Base-by-base conservation (phyloP, 2,329 filamentous ascomycete genomes). In the Nigrospora sphaerica region DNA sequence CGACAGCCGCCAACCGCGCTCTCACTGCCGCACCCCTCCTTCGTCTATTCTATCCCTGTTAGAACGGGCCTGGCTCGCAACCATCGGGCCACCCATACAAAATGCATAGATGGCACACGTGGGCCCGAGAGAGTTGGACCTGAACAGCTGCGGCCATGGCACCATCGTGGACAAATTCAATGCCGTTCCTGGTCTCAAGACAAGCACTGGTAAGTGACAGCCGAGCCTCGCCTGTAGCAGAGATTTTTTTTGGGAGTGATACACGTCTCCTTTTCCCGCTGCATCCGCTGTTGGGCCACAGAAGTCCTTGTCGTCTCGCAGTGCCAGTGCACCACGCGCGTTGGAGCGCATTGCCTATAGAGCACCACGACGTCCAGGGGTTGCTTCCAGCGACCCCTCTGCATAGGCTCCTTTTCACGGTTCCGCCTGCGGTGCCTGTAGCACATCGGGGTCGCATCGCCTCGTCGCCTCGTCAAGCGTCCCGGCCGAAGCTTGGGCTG, bases 101-200 rank as follows among this genome's bases (percentile, higher is more conserved):
- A 56, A 61, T 59, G 58, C 56, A 50, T 51, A 54, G 49, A 62
- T 62, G 60, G 59, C 59, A 53, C 61, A 62, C 59, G 60, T 62
- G 60, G 59, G 49, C 17, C 49, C 57, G 48, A 57, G 60, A 53
- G 61, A 63, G 50, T 49, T 63, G 51, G 59, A 63, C 45, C 52
- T 63, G 42, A 63, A 55, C 52, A 57, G 56, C 54, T 63, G 58
- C 45, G 55, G 57, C 46, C 58, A 61, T 51, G 55, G 67, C 52
- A 72, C 73, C 42, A 69, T 80, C 52, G 71, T 72, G 46, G 73
- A 78, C 60, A 71, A 70, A 54, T 71, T 81, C 62, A 79, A 74
- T 49, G 61, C 66, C 59, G 72, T 82, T 37, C 78, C 78, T 3
- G 78, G 72, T 32, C 64, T 82, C 45, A 79, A 74, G 58, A 79